Evolutionary conservation across 1,284 basidiomycete species (phyloP).

Genomic region (Cystobasidium pallidum): DNA sequence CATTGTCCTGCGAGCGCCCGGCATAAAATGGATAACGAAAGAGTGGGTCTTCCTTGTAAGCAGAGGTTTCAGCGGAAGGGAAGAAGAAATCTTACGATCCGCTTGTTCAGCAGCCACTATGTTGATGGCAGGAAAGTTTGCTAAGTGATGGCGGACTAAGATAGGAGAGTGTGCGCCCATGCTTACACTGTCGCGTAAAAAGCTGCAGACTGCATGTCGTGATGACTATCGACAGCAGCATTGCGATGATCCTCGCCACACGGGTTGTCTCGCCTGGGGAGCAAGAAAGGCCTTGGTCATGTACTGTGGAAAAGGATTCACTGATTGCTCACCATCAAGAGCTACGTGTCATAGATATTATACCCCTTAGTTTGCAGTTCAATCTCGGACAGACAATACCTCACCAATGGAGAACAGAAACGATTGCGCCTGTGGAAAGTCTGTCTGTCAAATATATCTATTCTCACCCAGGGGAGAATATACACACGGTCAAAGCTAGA

Average conservation of each 20-base stretch:
- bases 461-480: neutral
- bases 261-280: constrained; percentile 6
- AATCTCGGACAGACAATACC: neutral
- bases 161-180: neutral
- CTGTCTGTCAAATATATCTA: neutral
- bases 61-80: too few species aligned
- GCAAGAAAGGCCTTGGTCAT: neutral
- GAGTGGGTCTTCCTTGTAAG: neutral
- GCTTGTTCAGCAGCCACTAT: constrained; percentile 33
- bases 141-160: neutral
- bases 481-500: constrained; percentile 9
- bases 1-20: constrained; percentile 7
- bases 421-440: constrained; percentile 29
- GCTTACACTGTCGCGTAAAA: constrained; percentile 42
- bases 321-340: neutral
- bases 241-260: constrained; percentile 43
- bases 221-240: constrained; percentile 43
- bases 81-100: constrained; percentile 1
- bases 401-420: constrained; percentile 44
- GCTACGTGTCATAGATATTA: neutral
- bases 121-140: too few species aligned
- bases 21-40: neutral
- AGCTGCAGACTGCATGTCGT: constrained; percentile 44
- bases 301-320: neutral
- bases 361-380: neutral